These are phyloP conservation scores for Digitaria exilis DNA, from an alignment of 202 grass and related monocot species.

Conservation along the genomic window DNA sequence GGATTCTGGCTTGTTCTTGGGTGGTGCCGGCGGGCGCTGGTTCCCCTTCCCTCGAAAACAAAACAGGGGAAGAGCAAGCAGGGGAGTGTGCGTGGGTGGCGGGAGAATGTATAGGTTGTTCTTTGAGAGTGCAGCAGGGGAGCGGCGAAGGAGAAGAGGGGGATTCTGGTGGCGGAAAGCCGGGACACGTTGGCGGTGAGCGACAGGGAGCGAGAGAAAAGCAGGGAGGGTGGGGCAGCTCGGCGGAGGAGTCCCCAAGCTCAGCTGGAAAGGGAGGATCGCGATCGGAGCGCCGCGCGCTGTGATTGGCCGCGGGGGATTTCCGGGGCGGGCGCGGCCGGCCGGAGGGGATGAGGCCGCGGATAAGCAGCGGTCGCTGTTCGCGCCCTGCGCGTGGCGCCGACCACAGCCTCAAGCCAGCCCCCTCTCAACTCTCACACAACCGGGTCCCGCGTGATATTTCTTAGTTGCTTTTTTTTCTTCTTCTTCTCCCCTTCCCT, in stretches of 20 bases:
- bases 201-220: constrained; percentile 13
- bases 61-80: constrained; percentile 34
- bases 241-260: no score
- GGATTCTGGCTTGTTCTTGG: background rate
- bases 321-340: constrained; percentile 25
- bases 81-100: constrained; percentile 13
- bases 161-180: constrained; percentile 32
- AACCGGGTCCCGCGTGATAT: background rate
- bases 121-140: background rate
- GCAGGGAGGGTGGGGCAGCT: background rate
- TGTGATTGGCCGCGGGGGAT: constrained; percentile 58
- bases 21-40: background rate
- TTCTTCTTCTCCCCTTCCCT: no score
- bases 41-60: background rate
- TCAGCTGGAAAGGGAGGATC: constrained; percentile 35
- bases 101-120: constrained; percentile 46
- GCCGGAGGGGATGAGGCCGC: constrained; percentile 46
- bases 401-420: constrained; percentile 16
- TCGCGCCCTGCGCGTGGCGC: constrained; percentile 43
- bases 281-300: background rate
- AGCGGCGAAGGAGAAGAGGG: background rate
- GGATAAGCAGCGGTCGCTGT: constrained; percentile 58
- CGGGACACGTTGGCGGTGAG: constrained; percentile 41
- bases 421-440: no score
- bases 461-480: background rate